These are phyloP conservation scores for Jatropha multifida DNA, from an alignment of 441 rosid genomes.

Conservation along the genomic window DNA sequence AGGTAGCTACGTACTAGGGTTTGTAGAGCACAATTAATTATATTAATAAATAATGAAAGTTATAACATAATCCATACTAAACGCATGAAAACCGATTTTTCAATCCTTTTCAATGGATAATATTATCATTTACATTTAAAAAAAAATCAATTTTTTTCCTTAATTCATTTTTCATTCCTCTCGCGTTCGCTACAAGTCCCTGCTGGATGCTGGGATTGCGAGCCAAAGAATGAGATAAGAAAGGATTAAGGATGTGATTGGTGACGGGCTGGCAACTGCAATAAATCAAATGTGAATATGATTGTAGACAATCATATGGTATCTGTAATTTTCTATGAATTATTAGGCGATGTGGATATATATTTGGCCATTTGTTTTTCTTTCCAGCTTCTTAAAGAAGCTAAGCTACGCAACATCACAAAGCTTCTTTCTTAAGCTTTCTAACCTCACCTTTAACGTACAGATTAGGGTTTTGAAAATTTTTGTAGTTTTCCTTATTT, in stretches of 20 bases:
- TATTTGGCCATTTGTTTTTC: background rate
- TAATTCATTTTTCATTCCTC: background rate
- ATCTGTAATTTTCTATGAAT: slow-evolving; percentile 1
- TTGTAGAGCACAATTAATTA: too few relatives aligned
- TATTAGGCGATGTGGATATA: slow-evolving; percentile 14
- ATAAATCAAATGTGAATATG: background rate
- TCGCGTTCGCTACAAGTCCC: background rate
- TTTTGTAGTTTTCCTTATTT: background rate
- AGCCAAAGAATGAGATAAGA: too few relatives aligned
- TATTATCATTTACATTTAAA: too few relatives aligned
- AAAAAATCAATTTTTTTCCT: too few relatives aligned
- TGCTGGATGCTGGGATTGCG: too few relatives aligned
- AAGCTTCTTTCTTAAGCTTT: slow-evolving; percentile 35
- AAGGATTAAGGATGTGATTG: slow-evolving; percentile 4
- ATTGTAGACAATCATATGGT: background rate
- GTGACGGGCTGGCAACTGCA: slow-evolving; percentile 9
- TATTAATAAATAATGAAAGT: background rate
- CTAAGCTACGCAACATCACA: slow-evolving; percentile 21
- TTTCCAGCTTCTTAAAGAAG: slow-evolving; percentile 27
- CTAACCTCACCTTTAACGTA: slow-evolving; percentile 23
- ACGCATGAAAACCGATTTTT: background rate
- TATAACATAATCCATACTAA: background rate
- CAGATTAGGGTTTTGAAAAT: slow-evolving; percentile 32
- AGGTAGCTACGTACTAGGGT: too few relatives aligned
- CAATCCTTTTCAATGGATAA: slow-evolving; percentile 4